Base-by-base conservation (phyloP, 139 green algal genomes). In the Chlorella sorokiniana region DNA sequence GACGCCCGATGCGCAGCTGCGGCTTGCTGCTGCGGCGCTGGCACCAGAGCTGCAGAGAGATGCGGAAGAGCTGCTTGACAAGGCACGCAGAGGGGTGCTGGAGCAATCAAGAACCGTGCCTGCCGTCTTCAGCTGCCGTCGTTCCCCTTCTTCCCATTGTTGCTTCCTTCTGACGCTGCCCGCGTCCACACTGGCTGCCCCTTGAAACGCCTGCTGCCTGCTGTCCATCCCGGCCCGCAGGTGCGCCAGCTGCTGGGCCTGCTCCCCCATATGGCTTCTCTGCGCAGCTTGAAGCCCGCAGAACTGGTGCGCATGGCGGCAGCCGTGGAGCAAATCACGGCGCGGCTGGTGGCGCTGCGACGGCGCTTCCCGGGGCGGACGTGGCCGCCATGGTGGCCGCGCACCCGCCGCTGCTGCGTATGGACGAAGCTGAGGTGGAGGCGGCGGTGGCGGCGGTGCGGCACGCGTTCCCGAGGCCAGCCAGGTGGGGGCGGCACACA, bases 271-370 rank as follows among this genome's bases (percentile, higher is more conserved):
- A 63, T 81, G 62, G 40, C 14, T 29, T 33, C 31, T 2, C 76
- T 81, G 76, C 62, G 48, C 42, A 61, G 61, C 31, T 63, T 81
- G 61, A 81, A 59, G 14, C 76, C 76, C 5, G 76, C 76, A 5
- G 76, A 81, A 16, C 76, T 81, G 0, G 76, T 81, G 10, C 76
- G 76, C 62, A 64, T 81, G 76, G 76, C 76, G 8, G 48, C 76
- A 14, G 41, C 64, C 8, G 31, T 81, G 31, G 76, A 81, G 27
- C 27, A 73, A 62, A 73, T 81, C n/a, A 37, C 27, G 35, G n/a
- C 29, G 42, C 76, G 74, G 76, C 62, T 81, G 41, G 8, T 81
- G 6, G 45, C n/a, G 14, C 62, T 81, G 20, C 61, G 62, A 8
- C 25, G 11, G 44, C 76, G 33, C 27, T 59, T 81, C 27, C 76